A percentile compares a stretch with the other conserved stretches of the same genome.
Evolutionary conservation across 139 green algal genomes (phyloP).

Genomic region (Coelastrella sp.): DNA sequence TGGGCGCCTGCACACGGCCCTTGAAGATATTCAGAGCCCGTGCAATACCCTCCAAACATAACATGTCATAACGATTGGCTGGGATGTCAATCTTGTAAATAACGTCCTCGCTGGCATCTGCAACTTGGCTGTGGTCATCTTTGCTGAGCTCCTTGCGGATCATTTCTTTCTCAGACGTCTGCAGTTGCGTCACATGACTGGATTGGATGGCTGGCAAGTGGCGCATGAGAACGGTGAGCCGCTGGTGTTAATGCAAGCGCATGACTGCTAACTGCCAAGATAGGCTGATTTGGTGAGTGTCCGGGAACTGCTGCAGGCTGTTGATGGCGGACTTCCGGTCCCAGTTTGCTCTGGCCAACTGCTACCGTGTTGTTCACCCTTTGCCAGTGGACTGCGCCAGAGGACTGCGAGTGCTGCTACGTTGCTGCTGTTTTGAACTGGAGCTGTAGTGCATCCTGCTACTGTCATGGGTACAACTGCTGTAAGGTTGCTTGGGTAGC

Average conservation of each 20-base stretch:
- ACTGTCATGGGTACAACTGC: not conserved
- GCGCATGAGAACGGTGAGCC: no score
- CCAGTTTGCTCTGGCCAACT: no score
- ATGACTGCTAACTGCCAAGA: no score
- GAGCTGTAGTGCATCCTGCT: not conserved
- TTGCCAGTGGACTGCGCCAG: no score
- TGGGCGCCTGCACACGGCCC: slow-evolving; percentile 63
- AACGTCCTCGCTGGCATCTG: slow-evolving; percentile 83
- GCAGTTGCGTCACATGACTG: slow-evolving; percentile 1
- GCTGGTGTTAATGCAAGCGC: no score
- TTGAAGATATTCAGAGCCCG: slow-evolving; percentile 97
- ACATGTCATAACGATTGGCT: slow-evolving; percentile 99
- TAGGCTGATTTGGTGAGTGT: no score
- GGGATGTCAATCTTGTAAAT: slow-evolving; percentile 99
- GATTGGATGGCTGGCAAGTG: no score
- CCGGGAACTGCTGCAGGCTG: no score
- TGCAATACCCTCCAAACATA: slow-evolving; percentile 98
- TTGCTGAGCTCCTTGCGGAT: slow-evolving; percentile 87
- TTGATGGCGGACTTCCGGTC: no score
- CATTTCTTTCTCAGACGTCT: slow-evolving; percentile 95
- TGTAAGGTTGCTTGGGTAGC: not conserved
- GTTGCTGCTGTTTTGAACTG: not conserved
- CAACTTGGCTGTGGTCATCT: not conserved
- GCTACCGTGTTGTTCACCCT: no score
- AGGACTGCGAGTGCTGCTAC: no score